Evolutionary conservation across 163 green algal genomes (phyloP), one percentile per base, ranked within the genome.

Genomic region (Dunaliella salina): DNA sequence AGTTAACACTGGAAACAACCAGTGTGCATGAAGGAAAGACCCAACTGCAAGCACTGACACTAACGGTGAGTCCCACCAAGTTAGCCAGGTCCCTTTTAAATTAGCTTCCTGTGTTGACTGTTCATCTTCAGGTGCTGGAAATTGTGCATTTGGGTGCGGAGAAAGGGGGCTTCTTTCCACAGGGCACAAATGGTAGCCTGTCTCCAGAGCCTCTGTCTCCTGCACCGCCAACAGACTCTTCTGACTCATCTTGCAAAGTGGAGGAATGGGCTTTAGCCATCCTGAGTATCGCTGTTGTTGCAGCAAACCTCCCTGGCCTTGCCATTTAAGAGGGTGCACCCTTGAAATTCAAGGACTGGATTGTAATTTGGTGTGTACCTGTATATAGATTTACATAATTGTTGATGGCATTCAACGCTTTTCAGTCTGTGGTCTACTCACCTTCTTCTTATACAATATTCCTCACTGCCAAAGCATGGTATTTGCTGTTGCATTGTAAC

Each of bases 111-210:
- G 13, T 82, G 5, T 15, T 33, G n/a, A 50, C 20, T 26, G 20
- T 0, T 25, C 40, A 4, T 5, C 12, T 71, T 50, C 84, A 92
- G 86, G 90, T 93, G 29, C 87, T 93, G 1, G 67, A 79, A 0
- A 92, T 93, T 35, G 90, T 93, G 67, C 92, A 92, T 82, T 78
- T 90, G 13, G 89, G 87, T 26, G 84, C 75, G 15, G 59, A 30
- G 25, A 86, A 69, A 4, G 90, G 90, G 30, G 86, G 87, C 80
- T 93, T 93, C 89, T 90, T 90, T 40, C 90, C 90, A 78, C 82
- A 89, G 11, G 90, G 90, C 72, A 81, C 91, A 40, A 91, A 91
- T 40, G 89, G 90, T 33, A 15, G 63, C 63, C 63, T 75, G 22
- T 75, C 63, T 80, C 40, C 82, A 1, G 63, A 26, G 22, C 22